Evolutionary conservation across 2,329 filamentous ascomycete genomes (phyloP).

Genomic region (Epichloe amarillans): DNA sequence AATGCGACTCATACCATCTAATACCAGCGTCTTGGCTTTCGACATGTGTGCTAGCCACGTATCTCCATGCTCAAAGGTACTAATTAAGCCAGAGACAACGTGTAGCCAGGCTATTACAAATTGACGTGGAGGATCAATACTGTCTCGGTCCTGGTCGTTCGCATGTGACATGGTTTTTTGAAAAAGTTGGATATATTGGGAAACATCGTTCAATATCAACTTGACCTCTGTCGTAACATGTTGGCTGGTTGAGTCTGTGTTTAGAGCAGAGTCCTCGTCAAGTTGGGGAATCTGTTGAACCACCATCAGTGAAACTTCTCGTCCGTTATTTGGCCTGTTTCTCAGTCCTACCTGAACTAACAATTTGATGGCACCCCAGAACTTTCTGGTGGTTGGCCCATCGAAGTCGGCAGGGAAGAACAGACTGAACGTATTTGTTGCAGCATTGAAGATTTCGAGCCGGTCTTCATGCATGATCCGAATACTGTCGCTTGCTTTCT

Average conservation of each 20-base stretch:
- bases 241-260: background rate
- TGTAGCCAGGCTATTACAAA: slow-evolving; percentile 30
- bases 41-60: slow-evolving; percentile 18
- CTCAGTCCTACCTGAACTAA: slow-evolving; percentile 16
- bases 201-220: slow-evolving; percentile 11
- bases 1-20: slow-evolving; percentile 22
- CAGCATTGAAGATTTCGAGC: slow-evolving; percentile 27
- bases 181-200: slow-evolving; percentile 15
- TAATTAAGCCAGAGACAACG: slow-evolving; percentile 24
- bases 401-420: slow-evolving; percentile 26
- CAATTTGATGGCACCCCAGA: slow-evolving; percentile 28
- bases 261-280: background rate
- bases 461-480: slow-evolving; percentile 18
- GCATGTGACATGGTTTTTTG: slow-evolving; percentile 17
- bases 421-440: slow-evolving; percentile 26
- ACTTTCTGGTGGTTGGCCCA: slow-evolving; percentile 26
- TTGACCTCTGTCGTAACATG: slow-evolving; percentile 6
- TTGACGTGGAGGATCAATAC: slow-evolving; percentile 21
- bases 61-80: slow-evolving; percentile 10
- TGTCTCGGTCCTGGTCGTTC: slow-evolving; percentile 14
- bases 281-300: slow-evolving; percentile 6
- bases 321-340: background rate
- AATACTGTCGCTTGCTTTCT: slow-evolving; percentile 12
- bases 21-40: slow-evolving; percentile 18
- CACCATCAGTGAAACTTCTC: background rate